Percentiles rank a stretch among this genome's conserved stretches.
Evolutionary conservation across 441 rosid species (phyloP).

Genomic region (Adansonia rubrostipa): DNA sequence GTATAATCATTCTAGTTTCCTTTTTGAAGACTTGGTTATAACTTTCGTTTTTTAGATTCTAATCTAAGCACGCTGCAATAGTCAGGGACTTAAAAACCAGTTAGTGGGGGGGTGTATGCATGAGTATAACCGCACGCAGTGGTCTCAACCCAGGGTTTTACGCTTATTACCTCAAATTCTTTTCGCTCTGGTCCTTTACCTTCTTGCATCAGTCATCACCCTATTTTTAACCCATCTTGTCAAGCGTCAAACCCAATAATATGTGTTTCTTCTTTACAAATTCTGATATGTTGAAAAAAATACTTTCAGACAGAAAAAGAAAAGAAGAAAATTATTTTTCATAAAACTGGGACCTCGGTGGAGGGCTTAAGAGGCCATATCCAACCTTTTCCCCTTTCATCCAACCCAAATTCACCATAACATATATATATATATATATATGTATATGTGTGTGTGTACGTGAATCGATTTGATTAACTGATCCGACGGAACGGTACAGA

Average conservation of each 20-base stretch:
- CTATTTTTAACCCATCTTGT: not conserved
- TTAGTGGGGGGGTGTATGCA: not conserved
- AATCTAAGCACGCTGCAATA: not conserved
- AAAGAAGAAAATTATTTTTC: not conserved
- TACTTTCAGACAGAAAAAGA: not conserved
- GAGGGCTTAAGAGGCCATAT: not conserved
- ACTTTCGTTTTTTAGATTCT: not conserved
- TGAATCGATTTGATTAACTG: not conserved
- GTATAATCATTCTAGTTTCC: not conserved
- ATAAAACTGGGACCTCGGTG: not conserved
- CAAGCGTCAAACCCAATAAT: not conserved
- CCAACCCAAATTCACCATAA: not conserved
- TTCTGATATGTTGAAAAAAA: not conserved
- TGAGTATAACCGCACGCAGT: not conserved
- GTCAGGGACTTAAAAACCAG: not conserved
- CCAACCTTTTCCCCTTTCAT: constrained; percentile 25
- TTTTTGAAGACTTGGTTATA: not conserved
- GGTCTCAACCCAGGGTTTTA: not conserved
- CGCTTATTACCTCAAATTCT: constrained; percentile 1
- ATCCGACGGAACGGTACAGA: constrained; percentile 17
- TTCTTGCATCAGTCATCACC: not conserved
- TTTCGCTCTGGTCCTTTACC: not conserved
- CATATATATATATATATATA: too few relatives aligned
- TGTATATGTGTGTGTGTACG: too few relatives aligned
- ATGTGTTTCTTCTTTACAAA: not conserved